Evolutionary conservation across 768 basidiomycete species (phyloP).

Genomic region (Phylloporus sp.): DNA sequence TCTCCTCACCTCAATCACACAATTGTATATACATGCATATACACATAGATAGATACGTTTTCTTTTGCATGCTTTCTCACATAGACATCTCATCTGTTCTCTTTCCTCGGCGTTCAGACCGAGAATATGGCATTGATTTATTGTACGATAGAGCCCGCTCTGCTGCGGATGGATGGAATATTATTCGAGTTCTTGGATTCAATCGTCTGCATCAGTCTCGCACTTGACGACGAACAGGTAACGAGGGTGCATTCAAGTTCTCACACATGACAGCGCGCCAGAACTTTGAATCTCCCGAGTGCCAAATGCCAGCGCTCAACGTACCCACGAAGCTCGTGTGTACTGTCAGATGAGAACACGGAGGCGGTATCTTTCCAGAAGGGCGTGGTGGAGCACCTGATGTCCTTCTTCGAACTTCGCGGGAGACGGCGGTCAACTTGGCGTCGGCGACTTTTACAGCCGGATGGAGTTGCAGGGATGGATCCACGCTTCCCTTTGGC

Average conservation of each 20-base stretch:
- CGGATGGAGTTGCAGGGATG: not conserved
- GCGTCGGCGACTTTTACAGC: not conserved
- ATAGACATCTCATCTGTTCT: slow-evolving; percentile 21
- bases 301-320: too few relatives aligned
- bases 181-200: slow-evolving; percentile 26
- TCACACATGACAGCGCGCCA: too few relatives aligned
- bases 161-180: slow-evolving; percentile 31
- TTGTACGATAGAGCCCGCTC: slow-evolving; percentile 30
- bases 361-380: not conserved
- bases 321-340: slow-evolving; percentile 9
- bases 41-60: slow-evolving; percentile 32
- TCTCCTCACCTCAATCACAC: slow-evolving; percentile 24
- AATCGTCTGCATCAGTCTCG: slow-evolving; percentile 6
- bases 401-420: slow-evolving; percentile 12
- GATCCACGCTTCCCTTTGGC: not conserved
- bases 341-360: slow-evolving; percentile 2
- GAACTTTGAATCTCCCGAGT: too few relatives aligned
- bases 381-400: not conserved
- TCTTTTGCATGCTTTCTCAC: slow-evolving; percentile 24
- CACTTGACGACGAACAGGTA: slow-evolving; percentile 15
- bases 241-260: slow-evolving; percentile 5
- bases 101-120: slow-evolving; percentile 6
- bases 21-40: slow-evolving; percentile 36
- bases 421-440: slow-evolving; percentile 7
- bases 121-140: slow-evolving; percentile 34